These are phyloP conservation scores for Penicillium sp. DNA, from an alignment of 2,329 filamentous ascomycete genomes.

Conservation along the genomic window DNA sequence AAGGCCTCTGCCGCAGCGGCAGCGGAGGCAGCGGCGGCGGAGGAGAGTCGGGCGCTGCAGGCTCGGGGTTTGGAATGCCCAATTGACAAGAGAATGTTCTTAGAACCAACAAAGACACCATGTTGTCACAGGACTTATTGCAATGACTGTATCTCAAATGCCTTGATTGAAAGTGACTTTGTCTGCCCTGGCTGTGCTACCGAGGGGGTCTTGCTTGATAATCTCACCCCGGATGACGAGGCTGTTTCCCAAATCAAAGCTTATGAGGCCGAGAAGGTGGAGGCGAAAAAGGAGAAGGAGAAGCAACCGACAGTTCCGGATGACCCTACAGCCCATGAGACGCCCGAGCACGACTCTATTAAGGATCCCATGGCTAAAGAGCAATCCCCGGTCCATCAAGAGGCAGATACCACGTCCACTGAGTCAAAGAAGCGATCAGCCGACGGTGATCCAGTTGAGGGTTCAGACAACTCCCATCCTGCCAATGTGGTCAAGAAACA, in stretches of 20 bases:
- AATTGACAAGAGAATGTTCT: slow-evolving; percentile 96
- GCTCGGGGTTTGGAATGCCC: slow-evolving; percentile 88
- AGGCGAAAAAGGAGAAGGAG: slow-evolving; percentile 46
- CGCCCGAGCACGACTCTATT: slow-evolving; percentile 9
- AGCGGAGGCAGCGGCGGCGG: slow-evolving; percentile 73
- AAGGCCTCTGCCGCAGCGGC: slow-evolving; percentile 82
- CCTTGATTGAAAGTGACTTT: slow-evolving; percentile 97
- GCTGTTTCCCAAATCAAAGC: slow-evolving; percentile 74
- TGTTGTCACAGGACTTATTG: slow-evolving; percentile 99
- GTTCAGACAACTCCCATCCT: slow-evolving; percentile 46
- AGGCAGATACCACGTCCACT: slow-evolving; percentile 32
- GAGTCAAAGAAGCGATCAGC: slow-evolving; percentile 78
- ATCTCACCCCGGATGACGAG: slow-evolving; percentile 81
- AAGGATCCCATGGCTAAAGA: slow-evolving; percentile 16
- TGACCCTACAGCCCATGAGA: slow-evolving; percentile 19
- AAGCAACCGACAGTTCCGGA: slow-evolving; percentile 33
- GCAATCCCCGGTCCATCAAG: slow-evolving; percentile 33
- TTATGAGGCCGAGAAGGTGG: slow-evolving; percentile 61
- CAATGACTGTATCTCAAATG: slow-evolving; percentile 99
- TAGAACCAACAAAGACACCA: slow-evolving; percentile 98
- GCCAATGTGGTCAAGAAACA: slow-evolving; percentile 43
- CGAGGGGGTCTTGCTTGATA: slow-evolving; percentile 89
- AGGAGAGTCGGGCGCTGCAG: slow-evolving; percentile 82
- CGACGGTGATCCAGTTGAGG: slow-evolving; percentile 62
- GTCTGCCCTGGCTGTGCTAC: slow-evolving; percentile 89